Base-by-base conservation (phyloP, 306 rosid species). In the Lupinus albus region DNA sequence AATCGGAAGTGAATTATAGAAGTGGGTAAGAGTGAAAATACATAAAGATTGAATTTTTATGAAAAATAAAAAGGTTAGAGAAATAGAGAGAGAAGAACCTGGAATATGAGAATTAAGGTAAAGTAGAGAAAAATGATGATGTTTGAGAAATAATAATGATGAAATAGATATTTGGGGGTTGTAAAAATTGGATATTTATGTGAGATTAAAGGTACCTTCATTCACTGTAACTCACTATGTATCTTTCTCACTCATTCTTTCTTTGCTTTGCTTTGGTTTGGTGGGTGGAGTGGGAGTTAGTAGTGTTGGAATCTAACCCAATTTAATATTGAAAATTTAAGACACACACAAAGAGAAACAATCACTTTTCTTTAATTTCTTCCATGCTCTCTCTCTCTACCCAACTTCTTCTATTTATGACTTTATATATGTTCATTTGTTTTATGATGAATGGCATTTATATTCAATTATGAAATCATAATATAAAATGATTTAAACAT, bases 61-160 rank as follows among this genome's bases (percentile, higher is more conserved):
- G 14, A 11, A 6, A 36, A 65, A n/a, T n/a, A n/a, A 67, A 65
- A 39, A 86, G 86, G 4, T 84, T 61, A 17, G 15, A 16, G 67
- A 62, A 49, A 79, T 11, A 36, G 71, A 39, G 54, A 83, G 47
- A 75, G 59, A 70, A 70, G 53, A 79, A 80, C 81, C 80, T 41
- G 76, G 46, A 76, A 79, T 61, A 61, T 73, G 64, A 75, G 79
- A 83, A 85, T 66, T 61, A n/a, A 62, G 72, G 47, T 63, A 48
- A 52, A 46, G 20, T 46, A 46, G 51, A 25, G 30, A 55, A 17
- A 35, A 76, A 77, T 65, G 48, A 18, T 70, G 75, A 77, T 68
- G 48, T 33, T 70, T 61, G 36, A 28, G 63, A 81, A 80, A 77
- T 42, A 42, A 42, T 42, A 42, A 42, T 11, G 5, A 42, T 70